These are phyloP conservation scores for Sporothrix brasiliensis DNA, from an alignment of 2,329 filamentous ascomycete genomes.

Conservation along the genomic window DNA sequence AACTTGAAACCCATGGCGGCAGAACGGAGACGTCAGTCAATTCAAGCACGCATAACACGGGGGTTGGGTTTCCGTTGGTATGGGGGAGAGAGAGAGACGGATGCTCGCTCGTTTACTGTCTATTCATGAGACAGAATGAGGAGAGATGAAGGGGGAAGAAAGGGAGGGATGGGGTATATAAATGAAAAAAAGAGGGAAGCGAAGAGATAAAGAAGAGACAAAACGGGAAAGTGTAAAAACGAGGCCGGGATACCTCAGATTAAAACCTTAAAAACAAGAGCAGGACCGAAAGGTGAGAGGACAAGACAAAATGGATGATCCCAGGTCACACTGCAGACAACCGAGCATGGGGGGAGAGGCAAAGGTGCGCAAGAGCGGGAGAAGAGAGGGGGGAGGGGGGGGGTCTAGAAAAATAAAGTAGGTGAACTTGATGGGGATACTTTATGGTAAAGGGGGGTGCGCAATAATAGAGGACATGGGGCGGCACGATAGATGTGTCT, in stretches of 20 bases:
- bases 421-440: neutral
- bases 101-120: conserved; percentile 19
- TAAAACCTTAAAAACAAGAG: neutral
- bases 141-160: neutral
- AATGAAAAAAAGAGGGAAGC: neutral
- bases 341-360: conserved; percentile 15
- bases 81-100: neutral
- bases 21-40: neutral
- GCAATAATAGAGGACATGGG: conserved; percentile 8
- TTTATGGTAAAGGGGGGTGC: neutral
- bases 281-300: conserved; percentile 6
- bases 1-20: conserved; percentile 34
- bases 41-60: conserved; percentile 20
- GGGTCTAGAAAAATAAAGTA: conserved; percentile 9
- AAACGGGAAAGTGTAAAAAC: neutral
- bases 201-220: neutral
- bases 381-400: neutral
- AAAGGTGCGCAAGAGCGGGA: neutral
- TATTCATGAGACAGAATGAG: conserved; percentile 10
- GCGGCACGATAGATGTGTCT: conserved; percentile 17
- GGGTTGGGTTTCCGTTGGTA: neutral
- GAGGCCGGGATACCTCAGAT: neutral
- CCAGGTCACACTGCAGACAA: conserved; percentile 27
- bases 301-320: conserved; percentile 10
- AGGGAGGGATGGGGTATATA: conserved; percentile 7